Conservation (phyloP, 257 asterid genomes). For the Linaria vulgaris region DNA sequence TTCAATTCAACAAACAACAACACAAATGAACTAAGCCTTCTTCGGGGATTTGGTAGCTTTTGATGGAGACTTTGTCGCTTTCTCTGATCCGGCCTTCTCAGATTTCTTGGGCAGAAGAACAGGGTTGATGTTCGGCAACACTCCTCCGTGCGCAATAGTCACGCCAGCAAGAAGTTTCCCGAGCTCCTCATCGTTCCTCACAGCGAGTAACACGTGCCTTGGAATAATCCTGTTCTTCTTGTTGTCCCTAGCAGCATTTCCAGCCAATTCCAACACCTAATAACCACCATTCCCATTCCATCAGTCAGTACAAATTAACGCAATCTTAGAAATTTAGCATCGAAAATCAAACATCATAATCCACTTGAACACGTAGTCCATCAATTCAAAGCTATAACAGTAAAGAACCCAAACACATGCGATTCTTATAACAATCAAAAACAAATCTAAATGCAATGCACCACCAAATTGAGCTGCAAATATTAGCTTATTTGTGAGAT, state of each 20-base stretch:
- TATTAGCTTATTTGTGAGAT: too few relatives aligned
- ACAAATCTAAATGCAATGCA: too few relatives aligned
- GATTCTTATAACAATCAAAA: too few relatives aligned
- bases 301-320: too few relatives aligned
- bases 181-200: conserved; percentile 40
- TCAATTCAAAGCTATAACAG: too few relatives aligned
- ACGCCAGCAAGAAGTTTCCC: conserved; percentile 42
- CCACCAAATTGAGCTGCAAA: too few relatives aligned
- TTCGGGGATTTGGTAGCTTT: conserved; percentile 46
- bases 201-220: conserved; percentile 37
- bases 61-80: conserved; percentile 35
- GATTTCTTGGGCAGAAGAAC: conserved; percentile 41
- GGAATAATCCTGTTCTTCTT: conserved; percentile 41
- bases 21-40: conserved; percentile 27
- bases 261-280: conserved; percentile 35
- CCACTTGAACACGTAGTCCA: too few relatives aligned
- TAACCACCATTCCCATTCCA: neutral
- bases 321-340: too few relatives aligned
- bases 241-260: conserved; percentile 37
- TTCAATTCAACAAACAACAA: neutral
- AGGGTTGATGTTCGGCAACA: conserved; percentile 42
- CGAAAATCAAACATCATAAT: too few relatives aligned
- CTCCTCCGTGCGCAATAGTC: conserved; percentile 43
- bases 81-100: conserved; percentile 31
- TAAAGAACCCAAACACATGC: too few relatives aligned